Base-by-base conservation (phyloP, 805 yeast genomes). In the Lachancea sp. region DNA sequence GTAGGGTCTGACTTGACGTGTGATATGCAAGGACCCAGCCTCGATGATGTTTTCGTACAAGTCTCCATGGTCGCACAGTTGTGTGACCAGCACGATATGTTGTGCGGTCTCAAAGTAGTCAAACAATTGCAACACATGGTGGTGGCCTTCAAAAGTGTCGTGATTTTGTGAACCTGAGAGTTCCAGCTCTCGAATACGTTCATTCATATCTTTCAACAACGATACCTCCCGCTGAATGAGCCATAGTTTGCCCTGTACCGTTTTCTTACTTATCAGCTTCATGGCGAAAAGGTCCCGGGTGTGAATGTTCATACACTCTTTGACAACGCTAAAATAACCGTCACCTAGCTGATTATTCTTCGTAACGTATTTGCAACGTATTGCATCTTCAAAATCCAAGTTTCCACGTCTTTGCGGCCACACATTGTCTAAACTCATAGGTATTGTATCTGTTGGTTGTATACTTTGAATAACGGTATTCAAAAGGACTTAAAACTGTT, bases 31-130 rank as follows among this genome's bases (percentile, higher is more conserved):
- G 39, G 70, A 66, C 3, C 73, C 74, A 31, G 70, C 67, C 20
- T 65, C 59, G 42, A 73, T 69, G 34, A 84, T 76, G 29, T 77
- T 66, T 52, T 81, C 83, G 56, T 79, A 83, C 39, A 84, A 67
- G 55, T 83, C 91, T 19, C 85, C 84, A 13, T 85, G 84, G 12
- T 62, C 63, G 34, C 88, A 86, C 38, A 83, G 65, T 53, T 82
- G 85, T 1, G 89, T 82, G 35, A 83, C 76, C 38, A 84, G 57
- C 41, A 67, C 76, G 31, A 77, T 65, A 53, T 71, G 69, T 45
- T 77, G 74, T 4, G 69, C 67, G 0, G 91, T 84, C 58, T 84
- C 89, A 59, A 83, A 84, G 62, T 74, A 79, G 64, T 83, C 90
- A 9, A 78, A 71, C 42, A 83, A 62, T 33, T 81, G 81, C 44